These are phyloP conservation scores for Plantago elongata DNA, from an alignment of 257 asterid species.

Conservation along the genomic window DNA sequence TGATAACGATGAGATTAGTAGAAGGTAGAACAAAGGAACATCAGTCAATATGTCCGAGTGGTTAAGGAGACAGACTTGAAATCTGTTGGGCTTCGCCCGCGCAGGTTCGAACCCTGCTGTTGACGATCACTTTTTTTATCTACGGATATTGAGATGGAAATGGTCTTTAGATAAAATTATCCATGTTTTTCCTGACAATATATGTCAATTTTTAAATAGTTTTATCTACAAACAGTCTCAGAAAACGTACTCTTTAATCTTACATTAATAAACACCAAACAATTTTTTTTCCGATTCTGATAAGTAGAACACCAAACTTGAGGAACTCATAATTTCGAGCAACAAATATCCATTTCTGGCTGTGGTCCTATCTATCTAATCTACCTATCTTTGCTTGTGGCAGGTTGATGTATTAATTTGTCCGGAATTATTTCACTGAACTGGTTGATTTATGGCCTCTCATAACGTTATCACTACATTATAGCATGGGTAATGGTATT, in stretches of 20 bases:
- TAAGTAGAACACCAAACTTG: not conserved
- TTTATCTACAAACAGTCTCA: too few species aligned
- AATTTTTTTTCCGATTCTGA: too few species aligned
- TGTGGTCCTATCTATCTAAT: conserved; percentile 19
- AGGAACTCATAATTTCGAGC: conserved; percentile 6
- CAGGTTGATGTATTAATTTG: not conserved
- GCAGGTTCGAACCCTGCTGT: conserved; percentile 86
- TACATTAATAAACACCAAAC: too few species aligned
- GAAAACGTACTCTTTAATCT: too few species aligned
- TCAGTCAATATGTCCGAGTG: conserved; percentile 56
- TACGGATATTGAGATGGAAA: too few species aligned
- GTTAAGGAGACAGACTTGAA: conserved; percentile 75
- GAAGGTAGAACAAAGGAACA: not conserved
- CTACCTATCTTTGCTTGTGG: not conserved
- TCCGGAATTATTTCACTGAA: not conserved
- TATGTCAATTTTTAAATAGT: too few species aligned
- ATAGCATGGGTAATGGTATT: not conserved
- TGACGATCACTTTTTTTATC: conserved; percentile 33
- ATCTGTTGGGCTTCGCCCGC: conserved; percentile 91
- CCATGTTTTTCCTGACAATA: too few species aligned
- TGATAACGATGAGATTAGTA: too few species aligned
- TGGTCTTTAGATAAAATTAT: too few species aligned
- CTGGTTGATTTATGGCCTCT: conserved; percentile 10
- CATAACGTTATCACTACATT: not conserved
- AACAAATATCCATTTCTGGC: not conserved